Evolutionary conservation across 2,329 filamentous ascomycete species (phyloP).

Genomic region (Colletotrichum somersetense): DNA sequence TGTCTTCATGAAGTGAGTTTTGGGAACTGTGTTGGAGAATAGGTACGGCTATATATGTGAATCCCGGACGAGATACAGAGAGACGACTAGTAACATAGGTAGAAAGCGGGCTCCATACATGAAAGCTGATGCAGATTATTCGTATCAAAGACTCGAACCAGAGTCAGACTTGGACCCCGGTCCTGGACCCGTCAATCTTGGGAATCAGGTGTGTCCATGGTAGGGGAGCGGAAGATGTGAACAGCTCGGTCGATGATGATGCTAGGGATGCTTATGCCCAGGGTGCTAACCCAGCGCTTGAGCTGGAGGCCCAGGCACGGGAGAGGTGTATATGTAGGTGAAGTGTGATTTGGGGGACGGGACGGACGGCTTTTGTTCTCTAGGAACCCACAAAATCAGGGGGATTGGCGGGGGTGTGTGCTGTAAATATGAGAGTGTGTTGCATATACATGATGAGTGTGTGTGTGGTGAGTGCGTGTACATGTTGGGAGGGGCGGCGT

Average conservation of each 20-base stretch:
- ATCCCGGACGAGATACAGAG: conserved; percentile 39
- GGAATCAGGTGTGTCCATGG: neutral
- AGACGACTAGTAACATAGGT: conserved; percentile 31
- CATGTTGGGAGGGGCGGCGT: conserved; percentile 9
- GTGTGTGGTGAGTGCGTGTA: conserved; percentile 4
- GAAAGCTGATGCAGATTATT: conserved; percentile 7
- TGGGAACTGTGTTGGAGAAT: conserved; percentile 36
- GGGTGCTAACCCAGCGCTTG: neutral
- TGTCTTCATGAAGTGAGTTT: conserved; percentile 28
- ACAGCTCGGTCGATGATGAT: conserved; percentile 2
- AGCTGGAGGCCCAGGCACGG: conserved; percentile 12
- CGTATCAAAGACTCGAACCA: neutral
- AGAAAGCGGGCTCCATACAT: neutral
- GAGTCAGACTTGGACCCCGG: neutral
- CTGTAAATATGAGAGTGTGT: neutral
- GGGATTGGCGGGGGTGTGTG: conserved; percentile 12
- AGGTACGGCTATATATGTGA: conserved; percentile 47
- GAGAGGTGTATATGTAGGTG: conserved; percentile 21
- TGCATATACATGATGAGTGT: neutral
- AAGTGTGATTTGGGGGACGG: conserved; percentile 12
- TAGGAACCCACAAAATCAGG: conserved; percentile 18
- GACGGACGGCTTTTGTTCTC: conserved; percentile 13
- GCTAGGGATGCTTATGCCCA: neutral
- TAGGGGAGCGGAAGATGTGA: neutral
- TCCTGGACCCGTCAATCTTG: neutral